phyloP scores from a whole-genome alignment of 306 rosid genomes.

The Heteromeles arbutifolia region DNA sequence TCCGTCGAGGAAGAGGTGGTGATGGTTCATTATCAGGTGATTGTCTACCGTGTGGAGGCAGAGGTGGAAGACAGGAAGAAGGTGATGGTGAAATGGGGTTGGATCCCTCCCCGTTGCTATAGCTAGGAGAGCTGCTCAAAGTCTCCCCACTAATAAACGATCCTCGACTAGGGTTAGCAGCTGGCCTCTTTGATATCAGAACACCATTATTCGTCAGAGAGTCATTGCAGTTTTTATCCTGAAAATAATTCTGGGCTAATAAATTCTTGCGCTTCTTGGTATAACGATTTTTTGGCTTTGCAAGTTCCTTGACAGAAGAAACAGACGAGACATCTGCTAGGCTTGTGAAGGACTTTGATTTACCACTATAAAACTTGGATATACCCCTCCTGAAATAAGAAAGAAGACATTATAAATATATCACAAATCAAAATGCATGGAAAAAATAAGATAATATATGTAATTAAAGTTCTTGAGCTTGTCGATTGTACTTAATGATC shows the following conservation, averaged over 20 bases:
- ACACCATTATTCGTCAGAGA: constrained; percentile 22
- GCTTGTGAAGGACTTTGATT: constrained; percentile 86
- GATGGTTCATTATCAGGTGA: constrained; percentile 21
- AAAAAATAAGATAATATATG: neutral
- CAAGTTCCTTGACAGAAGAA: constrained; percentile 48
- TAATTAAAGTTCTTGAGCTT: neutral
- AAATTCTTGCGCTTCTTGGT: constrained; percentile 71
- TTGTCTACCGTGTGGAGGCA: constrained; percentile 45
- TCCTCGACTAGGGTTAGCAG: constrained; percentile 35
- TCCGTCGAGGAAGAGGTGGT: constrained; percentile 25
- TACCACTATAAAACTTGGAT: constrained; percentile 78
- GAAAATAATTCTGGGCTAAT: constrained; percentile 29
- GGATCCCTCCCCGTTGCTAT: constrained; percentile 24
- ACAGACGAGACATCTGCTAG: constrained; percentile 51
- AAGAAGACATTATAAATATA: neutral
- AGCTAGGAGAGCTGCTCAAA: constrained; percentile 10
- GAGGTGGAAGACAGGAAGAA: constrained; percentile 56
- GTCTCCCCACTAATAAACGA: constrained; percentile 23
- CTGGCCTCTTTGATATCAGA: constrained; percentile 49
- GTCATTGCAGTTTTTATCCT: constrained; percentile 34
- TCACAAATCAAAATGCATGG: neutral
- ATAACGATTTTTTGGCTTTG: constrained; percentile 68
- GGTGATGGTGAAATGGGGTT: constrained; percentile 39
- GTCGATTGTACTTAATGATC: neutral
- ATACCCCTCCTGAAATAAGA: constrained; percentile 72